Conservation (phyloP, 1,284 basidiomycete species). For the Phylloboletellus chloephorus region DNA sequence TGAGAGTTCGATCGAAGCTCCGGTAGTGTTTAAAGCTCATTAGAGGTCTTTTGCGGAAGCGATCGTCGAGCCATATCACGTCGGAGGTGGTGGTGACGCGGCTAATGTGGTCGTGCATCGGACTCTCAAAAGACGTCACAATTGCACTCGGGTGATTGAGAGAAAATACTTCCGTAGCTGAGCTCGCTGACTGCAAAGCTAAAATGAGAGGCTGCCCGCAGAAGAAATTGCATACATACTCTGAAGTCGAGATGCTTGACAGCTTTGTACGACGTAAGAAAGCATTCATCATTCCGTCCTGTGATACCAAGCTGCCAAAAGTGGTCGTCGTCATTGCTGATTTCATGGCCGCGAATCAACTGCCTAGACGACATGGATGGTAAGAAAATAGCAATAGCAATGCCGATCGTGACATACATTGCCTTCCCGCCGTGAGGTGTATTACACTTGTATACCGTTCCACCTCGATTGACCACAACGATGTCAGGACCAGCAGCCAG, state of each 20-base stretch:
- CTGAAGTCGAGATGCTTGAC: slow-evolving; percentile 44
- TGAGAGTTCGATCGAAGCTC: slow-evolving; percentile 54
- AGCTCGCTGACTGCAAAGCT: slow-evolving; percentile 22
- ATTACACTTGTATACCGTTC: slow-evolving; percentile 39
- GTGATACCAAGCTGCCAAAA: slow-evolving; percentile 32
- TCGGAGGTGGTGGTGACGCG: slow-evolving; percentile 55
- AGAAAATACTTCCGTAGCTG: slow-evolving; percentile 33
- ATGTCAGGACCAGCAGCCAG: slow-evolving; percentile 28
- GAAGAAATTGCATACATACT: slow-evolving; percentile 31
- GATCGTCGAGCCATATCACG: slow-evolving; percentile 62
- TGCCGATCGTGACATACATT: slow-evolving; percentile 28
- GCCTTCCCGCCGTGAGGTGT: slow-evolving; percentile 26
- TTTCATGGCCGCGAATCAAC: slow-evolving; percentile 19
- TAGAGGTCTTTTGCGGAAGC: slow-evolving; percentile 50
- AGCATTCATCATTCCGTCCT: slow-evolving; percentile 23
- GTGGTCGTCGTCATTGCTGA: slow-evolving; percentile 18
- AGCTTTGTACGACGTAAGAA: slow-evolving; percentile 30
- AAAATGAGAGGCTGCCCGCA: slow-evolving; percentile 9
- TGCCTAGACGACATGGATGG: slow-evolving; percentile 17
- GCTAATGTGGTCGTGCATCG: slow-evolving; percentile 39
- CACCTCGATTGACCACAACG: slow-evolving; percentile 42
- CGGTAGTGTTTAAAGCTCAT: slow-evolving; percentile 57
- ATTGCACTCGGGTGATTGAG: slow-evolving; percentile 32
- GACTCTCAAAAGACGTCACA: slow-evolving; percentile 49
- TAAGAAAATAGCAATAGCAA: slow-evolving; percentile 24